Conservation (phyloP, 2,329 filamentous ascomycete species). For the Alternaria sp. region DNA sequence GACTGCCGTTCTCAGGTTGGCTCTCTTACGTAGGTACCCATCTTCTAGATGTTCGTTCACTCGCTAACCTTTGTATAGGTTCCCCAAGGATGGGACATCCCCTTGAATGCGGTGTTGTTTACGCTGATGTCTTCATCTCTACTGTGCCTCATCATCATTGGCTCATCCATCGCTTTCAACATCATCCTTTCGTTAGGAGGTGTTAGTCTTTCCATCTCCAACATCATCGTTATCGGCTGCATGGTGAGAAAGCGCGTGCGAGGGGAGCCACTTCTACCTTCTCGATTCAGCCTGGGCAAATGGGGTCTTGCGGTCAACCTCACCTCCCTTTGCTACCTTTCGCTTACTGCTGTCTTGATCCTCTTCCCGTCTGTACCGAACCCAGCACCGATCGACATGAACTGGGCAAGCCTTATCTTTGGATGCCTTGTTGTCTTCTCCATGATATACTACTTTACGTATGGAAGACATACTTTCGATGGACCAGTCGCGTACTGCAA, state of each 20-base stretch:
- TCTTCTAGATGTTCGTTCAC: not conserved
- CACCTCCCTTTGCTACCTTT: constrained; percentile 49
- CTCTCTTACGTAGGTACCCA: constrained; percentile 24
- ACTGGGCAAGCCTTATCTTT: constrained; percentile 57
- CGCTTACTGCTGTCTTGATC: constrained; percentile 52
- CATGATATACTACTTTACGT: constrained; percentile 51
- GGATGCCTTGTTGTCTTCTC: constrained; percentile 53
- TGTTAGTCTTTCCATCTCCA: constrained; percentile 17
- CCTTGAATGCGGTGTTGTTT: constrained; percentile 32
- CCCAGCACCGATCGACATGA: constrained; percentile 49
- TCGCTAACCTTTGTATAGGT: constrained; percentile 17
- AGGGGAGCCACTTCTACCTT: constrained; percentile 53
- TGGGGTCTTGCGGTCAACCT: constrained; percentile 54
- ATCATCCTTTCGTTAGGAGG: constrained; percentile 22
- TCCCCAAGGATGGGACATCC: constrained; percentile 27
- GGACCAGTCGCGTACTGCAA: constrained; percentile 14
- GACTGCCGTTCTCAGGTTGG: constrained; percentile 27
- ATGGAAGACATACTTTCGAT: constrained; percentile 51
- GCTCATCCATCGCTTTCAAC: constrained; percentile 33
- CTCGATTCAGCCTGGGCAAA: constrained; percentile 56
- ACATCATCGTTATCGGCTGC: constrained; percentile 55
- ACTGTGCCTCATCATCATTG: constrained; percentile 37
- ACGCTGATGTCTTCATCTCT: constrained; percentile 27
- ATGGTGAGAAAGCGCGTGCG: constrained; percentile 55
- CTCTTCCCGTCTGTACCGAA: constrained; percentile 51